Evolutionary conservation across 345 rosid species (phyloP).

Genomic region (Eucalyptus viminalis): DNA sequence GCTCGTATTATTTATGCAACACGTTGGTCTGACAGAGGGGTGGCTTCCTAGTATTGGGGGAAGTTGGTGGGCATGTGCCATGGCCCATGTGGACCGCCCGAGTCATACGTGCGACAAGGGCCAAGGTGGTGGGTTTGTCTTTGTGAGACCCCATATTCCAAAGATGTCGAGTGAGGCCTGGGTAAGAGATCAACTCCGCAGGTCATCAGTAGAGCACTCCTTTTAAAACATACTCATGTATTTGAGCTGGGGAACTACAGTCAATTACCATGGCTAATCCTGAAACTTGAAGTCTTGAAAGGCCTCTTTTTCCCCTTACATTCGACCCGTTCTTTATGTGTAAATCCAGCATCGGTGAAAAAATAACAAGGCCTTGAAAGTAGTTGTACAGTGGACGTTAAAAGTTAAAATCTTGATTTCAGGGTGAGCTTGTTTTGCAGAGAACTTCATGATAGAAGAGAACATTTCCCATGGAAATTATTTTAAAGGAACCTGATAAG

Average conservation of each 20-base stretch:
- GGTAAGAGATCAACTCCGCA: background rate
- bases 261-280: background rate
- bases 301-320: background rate
- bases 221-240: background rate
- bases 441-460: background rate
- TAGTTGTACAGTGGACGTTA: background rate
- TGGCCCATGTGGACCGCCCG: background rate
- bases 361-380: background rate
- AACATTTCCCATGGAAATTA: background rate
- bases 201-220: background rate
- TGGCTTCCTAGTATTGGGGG: background rate
- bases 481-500: background rate
- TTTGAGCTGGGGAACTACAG: background rate
- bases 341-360: background rate
- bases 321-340: background rate
- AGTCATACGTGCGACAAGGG: background rate
- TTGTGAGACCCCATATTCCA: background rate
- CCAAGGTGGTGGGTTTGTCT: background rate
- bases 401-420: background rate
- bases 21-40: background rate
- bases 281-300: background rate
- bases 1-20: background rate
- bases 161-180: background rate
- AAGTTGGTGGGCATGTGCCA: background rate
- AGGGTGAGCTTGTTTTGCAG: background rate